Percentiles rank a stretch among this genome's conserved stretches.
Evolutionary conservation across 139 green algal genomes (phyloP).

Genomic region (Chara braunii): DNA sequence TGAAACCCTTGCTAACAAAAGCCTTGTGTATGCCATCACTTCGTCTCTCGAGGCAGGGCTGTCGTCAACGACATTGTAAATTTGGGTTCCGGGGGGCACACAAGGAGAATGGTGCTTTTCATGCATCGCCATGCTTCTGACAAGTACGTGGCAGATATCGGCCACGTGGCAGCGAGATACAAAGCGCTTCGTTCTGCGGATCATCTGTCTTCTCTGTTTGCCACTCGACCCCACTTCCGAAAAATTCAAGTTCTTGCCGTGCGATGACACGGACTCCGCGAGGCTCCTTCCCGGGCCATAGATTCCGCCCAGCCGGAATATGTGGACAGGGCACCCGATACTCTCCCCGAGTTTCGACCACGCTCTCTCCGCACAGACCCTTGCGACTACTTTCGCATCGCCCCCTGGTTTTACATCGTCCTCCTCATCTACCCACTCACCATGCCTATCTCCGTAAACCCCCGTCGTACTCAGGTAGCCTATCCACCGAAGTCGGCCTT

Average conservation of each 20-base stretch:
- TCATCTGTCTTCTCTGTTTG: constrained; percentile 21
- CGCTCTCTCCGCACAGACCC: constrained; percentile 47
- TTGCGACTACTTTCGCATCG: constrained; percentile 24
- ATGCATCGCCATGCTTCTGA: constrained; percentile 49
- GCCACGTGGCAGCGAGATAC: constrained; percentile 61
- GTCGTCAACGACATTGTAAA: constrained; percentile 75
- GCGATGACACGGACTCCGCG: neutral
- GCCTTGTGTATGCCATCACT: constrained; percentile 47
- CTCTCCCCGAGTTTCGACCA: constrained; percentile 50
- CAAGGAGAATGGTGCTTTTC: neutral
- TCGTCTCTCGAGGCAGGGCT: constrained; percentile 52
- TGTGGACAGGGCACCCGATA: constrained; percentile 48
- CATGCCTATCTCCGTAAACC: constrained; percentile 61
- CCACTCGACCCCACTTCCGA: neutral
- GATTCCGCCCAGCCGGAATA: constrained; percentile 66
- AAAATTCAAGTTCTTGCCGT: neutral
- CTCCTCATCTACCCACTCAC: constrained; percentile 62
- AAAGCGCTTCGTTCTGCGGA: constrained; percentile 46
- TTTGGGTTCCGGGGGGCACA: neutral
- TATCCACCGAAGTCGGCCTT: too few species aligned
- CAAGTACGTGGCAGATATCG: constrained; percentile 64
- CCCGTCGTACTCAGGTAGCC: too few species aligned
- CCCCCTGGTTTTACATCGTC: neutral
- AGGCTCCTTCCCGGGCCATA: constrained; percentile 60
- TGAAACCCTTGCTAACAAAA: neutral